Evolutionary conservation across 192 early-diverging fungal species (phyloP).

Genomic region (Phycomyces nitens): DNA sequence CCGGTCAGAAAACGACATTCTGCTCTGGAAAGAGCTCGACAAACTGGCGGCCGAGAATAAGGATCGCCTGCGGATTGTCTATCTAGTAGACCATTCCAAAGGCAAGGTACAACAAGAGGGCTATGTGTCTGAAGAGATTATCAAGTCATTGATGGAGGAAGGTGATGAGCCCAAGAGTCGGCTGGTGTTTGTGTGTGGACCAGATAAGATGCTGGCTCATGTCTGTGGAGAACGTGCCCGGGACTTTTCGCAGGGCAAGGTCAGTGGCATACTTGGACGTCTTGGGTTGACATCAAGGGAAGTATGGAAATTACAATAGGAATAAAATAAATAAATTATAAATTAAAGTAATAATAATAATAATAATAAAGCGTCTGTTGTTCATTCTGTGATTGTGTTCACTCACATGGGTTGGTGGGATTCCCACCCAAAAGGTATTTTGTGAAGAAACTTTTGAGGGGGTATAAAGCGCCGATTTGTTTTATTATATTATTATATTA

Average conservation of each 20-base stretch:
- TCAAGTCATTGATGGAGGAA: conserved; percentile 31
- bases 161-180: conserved; percentile 23
- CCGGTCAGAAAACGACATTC: conserved; percentile 45
- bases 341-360: too few species aligned
- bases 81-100: conserved; percentile 43
- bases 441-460: too few species aligned
- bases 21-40: conserved; percentile 54
- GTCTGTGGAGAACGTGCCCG: conserved; percentile 52
- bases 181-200: conserved; percentile 63
- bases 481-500: too few species aligned
- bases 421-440: too few species aligned
- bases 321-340: conserved; percentile 24
- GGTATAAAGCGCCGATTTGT: too few species aligned
- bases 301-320: conserved; percentile 63
- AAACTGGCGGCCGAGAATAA: conserved; percentile 36
- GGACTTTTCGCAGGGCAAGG: conserved; percentile 50
- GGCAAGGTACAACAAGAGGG: conserved; percentile 35
- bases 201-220: conserved; percentile 56
- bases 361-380: neutral
- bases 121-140: conserved; percentile 30
- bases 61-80: conserved; percentile 44
- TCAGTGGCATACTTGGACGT: conserved; percentile 48
- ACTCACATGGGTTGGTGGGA: too few species aligned
- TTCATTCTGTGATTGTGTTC: too few species aligned
- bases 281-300: conserved; percentile 48